Evolutionary conservation across 352 stramenopile genomes (phyloP).

Genomic region (Globisporangium alternatum): DNA sequence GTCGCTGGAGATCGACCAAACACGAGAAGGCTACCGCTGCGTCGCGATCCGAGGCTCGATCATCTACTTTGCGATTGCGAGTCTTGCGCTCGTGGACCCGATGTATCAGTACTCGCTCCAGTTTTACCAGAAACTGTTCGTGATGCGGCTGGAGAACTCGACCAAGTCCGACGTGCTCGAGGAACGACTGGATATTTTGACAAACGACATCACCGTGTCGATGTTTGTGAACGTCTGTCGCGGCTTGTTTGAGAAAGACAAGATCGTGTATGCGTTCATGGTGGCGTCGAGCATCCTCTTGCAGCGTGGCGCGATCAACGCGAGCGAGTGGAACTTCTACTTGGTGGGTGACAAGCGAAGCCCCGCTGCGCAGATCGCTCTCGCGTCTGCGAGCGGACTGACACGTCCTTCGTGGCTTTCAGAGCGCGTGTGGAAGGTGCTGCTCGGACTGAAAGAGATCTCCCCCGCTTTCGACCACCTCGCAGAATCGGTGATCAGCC

Average conservation of each 20-base stretch:
- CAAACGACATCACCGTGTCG: conserved; percentile 89
- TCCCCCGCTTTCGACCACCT: conserved; percentile 49
- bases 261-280: conserved; percentile 94
- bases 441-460: conserved; percentile 68
- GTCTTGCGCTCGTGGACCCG: conserved; percentile 88
- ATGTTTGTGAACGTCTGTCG: conserved; percentile 95
- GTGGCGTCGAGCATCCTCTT: conserved; percentile 88
- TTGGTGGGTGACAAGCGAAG: conserved; percentile 85
- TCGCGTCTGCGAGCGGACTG: conserved; percentile 31
- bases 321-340: conserved; percentile 87
- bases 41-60: conserved; percentile 89
- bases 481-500: conserved; percentile 37
- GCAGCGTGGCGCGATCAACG: conserved; percentile 64
- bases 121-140: conserved; percentile 93
- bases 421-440: conserved; percentile 71
- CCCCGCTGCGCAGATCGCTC: conserved; percentile 38
- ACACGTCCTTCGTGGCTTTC: conserved; percentile 65
- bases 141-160: conserved; percentile 83
- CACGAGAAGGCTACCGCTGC: conserved; percentile 88
- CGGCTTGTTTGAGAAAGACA: conserved; percentile 94
- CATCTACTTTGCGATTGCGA: conserved; percentile 94
- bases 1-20: conserved; percentile 88
- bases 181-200: conserved; percentile 85
- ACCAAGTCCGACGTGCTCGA: conserved; percentile 79
- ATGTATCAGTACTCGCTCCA: conserved; percentile 96